Percentiles rank a stretch among this genome's conserved stretches.
These are phyloP conservation scores for Polytrichum commune DNA, from an alignment of 225 moss, liverwort and hornwort genomes.

Conservation along the genomic window DNA sequence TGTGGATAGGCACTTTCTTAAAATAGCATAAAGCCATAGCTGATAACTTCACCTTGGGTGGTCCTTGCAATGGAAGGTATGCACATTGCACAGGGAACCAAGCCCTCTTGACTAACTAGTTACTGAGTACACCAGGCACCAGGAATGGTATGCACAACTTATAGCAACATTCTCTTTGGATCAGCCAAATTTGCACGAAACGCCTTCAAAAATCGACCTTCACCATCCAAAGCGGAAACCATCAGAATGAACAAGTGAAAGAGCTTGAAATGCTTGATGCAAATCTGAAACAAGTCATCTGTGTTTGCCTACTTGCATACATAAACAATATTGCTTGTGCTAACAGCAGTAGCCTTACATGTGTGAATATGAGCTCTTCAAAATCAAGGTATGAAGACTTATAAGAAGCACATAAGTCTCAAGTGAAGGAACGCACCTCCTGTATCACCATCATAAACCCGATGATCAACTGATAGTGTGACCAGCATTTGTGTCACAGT, in stretches of 20 bases:
- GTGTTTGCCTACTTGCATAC: no score
- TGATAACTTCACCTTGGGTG: no score
- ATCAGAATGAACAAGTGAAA: conserved; percentile 1
- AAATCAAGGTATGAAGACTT: background rate
- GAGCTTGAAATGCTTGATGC: background rate
- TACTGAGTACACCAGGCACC: no score
- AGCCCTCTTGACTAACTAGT: no score
- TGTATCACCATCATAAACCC: conserved; percentile 76
- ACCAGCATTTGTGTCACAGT: conserved; percentile 82
- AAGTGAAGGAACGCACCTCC: conserved; percentile 45
- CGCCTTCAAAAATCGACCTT: conserved; percentile 83
- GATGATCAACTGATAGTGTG: conserved; percentile 85
- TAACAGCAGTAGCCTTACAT: background rate
- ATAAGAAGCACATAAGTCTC: background rate
- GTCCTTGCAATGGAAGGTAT: no score
- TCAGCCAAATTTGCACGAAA: conserved; percentile 70
- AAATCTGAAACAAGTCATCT: no score
- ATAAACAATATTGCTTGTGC: background rate
- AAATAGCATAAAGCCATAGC: no score
- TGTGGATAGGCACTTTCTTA: no score
- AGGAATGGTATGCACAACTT: background rate
- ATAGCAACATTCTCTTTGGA: conserved; percentile 83
- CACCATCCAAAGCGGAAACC: conserved; percentile 1
- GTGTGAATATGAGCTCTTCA: background rate
- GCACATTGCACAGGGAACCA: no score